phyloP scores from a whole-genome alignment of 108 stramenopile species.

The Aurantiochytrium sp. region DNA sequence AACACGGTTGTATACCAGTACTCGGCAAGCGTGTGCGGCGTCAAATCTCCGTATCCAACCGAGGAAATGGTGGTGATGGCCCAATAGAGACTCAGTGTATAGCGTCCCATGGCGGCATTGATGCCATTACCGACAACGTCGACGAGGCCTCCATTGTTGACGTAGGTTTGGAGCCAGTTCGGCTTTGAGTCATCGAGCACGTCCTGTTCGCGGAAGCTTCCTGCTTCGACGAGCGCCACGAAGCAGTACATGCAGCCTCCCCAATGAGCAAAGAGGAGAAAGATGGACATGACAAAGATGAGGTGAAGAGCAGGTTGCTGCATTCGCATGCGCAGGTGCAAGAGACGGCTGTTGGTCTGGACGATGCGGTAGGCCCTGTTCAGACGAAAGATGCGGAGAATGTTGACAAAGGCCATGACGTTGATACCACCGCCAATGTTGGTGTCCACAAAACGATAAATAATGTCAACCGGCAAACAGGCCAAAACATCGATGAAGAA shows the following conservation, averaged over 20 bases:
- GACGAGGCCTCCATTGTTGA: background rate
- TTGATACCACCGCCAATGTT: background rate
- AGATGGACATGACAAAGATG: background rate
- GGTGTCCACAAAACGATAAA: background rate
- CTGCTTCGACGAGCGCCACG: background rate
- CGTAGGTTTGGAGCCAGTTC: background rate
- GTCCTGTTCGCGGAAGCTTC: background rate
- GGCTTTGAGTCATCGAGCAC: background rate
- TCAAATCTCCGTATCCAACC: constrained; percentile 50
- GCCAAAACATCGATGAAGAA: constrained; percentile 43
- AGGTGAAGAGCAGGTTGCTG: background rate
- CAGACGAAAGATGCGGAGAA: background rate
- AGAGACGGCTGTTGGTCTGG: background rate
- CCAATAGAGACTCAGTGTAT: constrained; percentile 25
- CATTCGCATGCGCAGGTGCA: background rate
- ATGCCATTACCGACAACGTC: background rate
- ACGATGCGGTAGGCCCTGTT: background rate
- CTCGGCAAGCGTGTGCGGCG: constrained; percentile 26
- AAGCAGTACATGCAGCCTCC: background rate
- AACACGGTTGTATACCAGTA: background rate
- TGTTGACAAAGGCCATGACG: constrained; percentile 7
- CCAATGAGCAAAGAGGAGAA: constrained; percentile 7
- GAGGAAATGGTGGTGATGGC: constrained; percentile 49
- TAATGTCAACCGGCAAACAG: constrained; percentile 31
- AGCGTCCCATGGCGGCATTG: background rate